A percentile compares a stretch with the other conserved stretches of the same genome.
Conservation (phyloP, 495 filamentous ascomycete genomes). For the Neurospora discreta region DNA sequence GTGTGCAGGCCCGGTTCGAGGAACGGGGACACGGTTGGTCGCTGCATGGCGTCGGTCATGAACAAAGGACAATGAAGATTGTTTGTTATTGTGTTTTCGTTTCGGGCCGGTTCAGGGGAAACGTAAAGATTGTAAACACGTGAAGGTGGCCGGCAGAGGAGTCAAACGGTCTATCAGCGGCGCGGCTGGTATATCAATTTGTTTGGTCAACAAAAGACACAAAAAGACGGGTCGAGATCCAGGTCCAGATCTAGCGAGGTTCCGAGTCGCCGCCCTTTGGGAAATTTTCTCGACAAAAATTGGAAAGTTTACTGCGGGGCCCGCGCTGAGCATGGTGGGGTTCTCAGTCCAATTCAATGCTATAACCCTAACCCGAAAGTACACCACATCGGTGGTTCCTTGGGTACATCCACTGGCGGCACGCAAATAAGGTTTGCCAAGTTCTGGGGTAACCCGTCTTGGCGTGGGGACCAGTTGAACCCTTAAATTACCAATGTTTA, state of each 20-base stretch:
- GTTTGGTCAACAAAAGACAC: neutral
- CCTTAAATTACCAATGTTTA: neutral
- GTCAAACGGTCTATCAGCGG: neutral
- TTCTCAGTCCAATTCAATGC: neutral
- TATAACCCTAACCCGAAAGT: neutral
- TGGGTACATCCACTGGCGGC: neutral
- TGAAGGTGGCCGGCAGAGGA: neutral
- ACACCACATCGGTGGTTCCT: neutral
- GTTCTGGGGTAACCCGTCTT: neutral
- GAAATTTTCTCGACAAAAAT: neutral
- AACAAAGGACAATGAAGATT: neutral
- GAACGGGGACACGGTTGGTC: constrained; percentile 49
- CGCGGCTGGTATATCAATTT: neutral
- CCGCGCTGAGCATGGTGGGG: neutral
- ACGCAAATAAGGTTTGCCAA: neutral
- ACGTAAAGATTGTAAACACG: neutral
- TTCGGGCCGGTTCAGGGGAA: neutral
- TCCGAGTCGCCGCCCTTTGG: neutral
- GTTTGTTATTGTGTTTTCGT: neutral
- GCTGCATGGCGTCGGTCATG: constrained; percentile 1
- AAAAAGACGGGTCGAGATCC: neutral
- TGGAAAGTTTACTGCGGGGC: neutral
- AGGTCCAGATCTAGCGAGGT: no score
- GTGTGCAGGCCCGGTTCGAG: constrained; percentile 51
- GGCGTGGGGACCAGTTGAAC: neutral